Percentiles rank a stretch among this genome's conserved stretches.
Evolutionary conservation across 176 grass and related monocot genomes (phyloP).

Genomic region (Bonia amplexicaulis): DNA sequence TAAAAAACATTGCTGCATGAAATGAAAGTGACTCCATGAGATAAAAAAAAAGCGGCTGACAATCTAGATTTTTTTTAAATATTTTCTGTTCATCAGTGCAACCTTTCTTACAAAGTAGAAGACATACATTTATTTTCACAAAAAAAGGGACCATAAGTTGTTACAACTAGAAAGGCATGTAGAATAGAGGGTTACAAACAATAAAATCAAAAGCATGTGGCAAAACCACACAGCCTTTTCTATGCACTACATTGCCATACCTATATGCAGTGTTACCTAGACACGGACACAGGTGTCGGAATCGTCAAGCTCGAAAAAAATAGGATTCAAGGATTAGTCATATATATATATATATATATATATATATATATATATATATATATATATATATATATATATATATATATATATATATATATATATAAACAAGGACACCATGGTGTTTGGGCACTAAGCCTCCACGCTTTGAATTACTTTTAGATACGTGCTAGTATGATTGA

Average conservation of each 20-base stretch:
- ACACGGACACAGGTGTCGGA: too few species aligned
- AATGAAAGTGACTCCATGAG: conserved; percentile 39
- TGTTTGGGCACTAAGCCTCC: too few species aligned
- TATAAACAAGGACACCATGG: too few species aligned
- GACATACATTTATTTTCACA: neutral
- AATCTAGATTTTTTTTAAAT: neutral
- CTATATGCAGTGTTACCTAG: neutral
- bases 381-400: too few species aligned
- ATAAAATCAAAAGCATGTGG: conserved; percentile 3
- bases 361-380: too few species aligned
- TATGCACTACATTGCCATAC: neutral
- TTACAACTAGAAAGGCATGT: neutral
- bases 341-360: too few species aligned
- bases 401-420: too few species aligned
- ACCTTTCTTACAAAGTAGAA: neutral
- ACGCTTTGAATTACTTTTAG: too few species aligned
- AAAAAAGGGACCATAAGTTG: neutral
- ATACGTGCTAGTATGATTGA: too few species aligned
- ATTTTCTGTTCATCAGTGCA: neutral
- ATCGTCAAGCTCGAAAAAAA: too few species aligned
- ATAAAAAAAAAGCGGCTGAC: conserved; percentile 16
- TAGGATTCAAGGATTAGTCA: too few species aligned
- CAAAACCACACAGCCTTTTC: neutral
- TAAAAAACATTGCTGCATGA: conserved; percentile 46
- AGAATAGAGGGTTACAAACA: neutral